Evolutionary conservation across 257 asterid species (phyloP), one percentile per base, ranked within the genome.

Genomic region (Nicotiana noctiflora): DNA sequence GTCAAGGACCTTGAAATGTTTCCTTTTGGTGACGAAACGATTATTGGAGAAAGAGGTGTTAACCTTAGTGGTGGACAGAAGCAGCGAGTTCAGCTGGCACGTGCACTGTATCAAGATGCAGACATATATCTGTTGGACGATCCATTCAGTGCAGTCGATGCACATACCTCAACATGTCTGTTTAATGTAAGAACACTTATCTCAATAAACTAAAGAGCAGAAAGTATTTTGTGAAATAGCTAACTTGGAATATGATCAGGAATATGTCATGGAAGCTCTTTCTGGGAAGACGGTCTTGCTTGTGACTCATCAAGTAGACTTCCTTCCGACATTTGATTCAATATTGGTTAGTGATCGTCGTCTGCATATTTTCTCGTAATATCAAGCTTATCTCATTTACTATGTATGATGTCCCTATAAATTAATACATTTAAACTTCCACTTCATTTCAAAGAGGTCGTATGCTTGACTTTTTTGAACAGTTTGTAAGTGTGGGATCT

Each of bases 41-140:
- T 81, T 4, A 87, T 87, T 53, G 90, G 90, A 51, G 88, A 87
- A 79, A 67, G 90, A 61, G 90, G 88, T 5, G 86, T 87, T 27
- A 87, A 87, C 75, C 88, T 87, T 74, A 87, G 90, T 80, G 88
- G 88, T 1, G 90, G 90, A 56, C 88, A 87, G 86, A 87, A 87
- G 86, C 88, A 87, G 62, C 56, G 88, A 19, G 83, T 87, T 75
- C 90, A 87, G 81, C 86, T 87, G 9, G 88, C 90, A n/a, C 90
- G 88, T 3, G 88, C 90, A 52, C 44, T 85, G 52, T 85, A 85
- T 80, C 82, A 76, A 61, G 85, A 85, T 52, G 88, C 90, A 2
- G 88, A 82, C 56, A 72, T 87, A 23, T 87, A 87, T 76, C 72
- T 87, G 6, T 61, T 87, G 63, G 90, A 87, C 21, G 90, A 87